Base-by-base conservation (phyloP, 164 flowering plant genomes). In the Sedum album region DNA sequence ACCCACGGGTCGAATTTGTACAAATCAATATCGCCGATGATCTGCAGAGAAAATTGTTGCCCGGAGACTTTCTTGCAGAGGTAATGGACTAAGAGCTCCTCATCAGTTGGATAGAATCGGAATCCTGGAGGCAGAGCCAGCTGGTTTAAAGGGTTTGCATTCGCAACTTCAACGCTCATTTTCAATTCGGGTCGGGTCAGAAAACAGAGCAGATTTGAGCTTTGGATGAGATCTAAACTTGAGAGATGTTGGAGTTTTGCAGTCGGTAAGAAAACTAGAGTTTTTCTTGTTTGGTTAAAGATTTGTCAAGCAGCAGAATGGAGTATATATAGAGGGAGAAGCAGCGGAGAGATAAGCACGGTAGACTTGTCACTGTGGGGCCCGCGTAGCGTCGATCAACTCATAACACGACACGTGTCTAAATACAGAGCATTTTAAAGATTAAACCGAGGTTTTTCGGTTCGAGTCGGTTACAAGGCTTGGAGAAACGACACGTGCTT, bases 1-100 rank as follows among this genome's bases (percentile, higher is more conserved):
- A 76, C 82, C 89, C 89, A 85, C 0, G 89, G 89, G 61, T 85
- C 87, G 41, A 83, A 82, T 66, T 85, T 85, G 82, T 85, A 85
- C 55, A 85, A 60, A 70, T 85, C 87, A 48, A 85, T 78, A 11
- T 85, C 89, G 5, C 66, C 87, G 25, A 85, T 83, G 10, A 85
- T 82, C 55, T 75, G 81, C n/a, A 83, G 68, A 68, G 73, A 30
- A 53, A 83, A 83, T 7, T 79, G 76, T 5, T 79, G 81, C 0
- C 87, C 89, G 4, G 89, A 87, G 13, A 82, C 86, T 72, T 85
- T 83, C 38, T 80, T 65, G 68, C 87, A 83, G 1, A 85, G 70
- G 61, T 85, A 85, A 31, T 85, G 84, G 14, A 85, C 87, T 39
- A 85, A 8, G 42, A 85, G 83, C 80, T 85, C 89, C 65, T 85